Evolutionary conservation across 768 basidiomycete genomes (phyloP).

Genomic region (Boletus speciosus): DNA sequence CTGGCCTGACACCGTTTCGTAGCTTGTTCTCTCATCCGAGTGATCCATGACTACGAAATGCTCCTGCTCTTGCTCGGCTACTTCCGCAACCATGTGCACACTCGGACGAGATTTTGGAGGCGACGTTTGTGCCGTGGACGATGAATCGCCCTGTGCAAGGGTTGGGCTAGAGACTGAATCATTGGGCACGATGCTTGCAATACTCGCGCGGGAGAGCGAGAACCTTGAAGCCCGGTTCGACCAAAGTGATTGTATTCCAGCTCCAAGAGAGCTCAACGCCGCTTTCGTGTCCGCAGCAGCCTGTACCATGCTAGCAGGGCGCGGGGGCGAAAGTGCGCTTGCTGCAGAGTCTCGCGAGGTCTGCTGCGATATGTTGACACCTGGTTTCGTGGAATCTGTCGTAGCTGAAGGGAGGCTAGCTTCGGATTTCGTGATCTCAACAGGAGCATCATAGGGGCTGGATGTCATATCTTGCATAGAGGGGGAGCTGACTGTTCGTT

Average conservation of each 20-base stretch:
- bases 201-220: conserved; percentile 32
- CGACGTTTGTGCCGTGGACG: conserved; percentile 6
- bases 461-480: conserved; percentile 23
- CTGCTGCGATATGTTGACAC: conserved; percentile 15
- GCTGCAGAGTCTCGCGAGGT: conserved; percentile 27
- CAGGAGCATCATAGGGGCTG: conserved; percentile 19
- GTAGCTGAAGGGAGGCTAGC: conserved; percentile 10
- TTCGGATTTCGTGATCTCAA: conserved; percentile 32
- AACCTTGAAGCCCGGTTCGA: conserved; percentile 38
- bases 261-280: conserved; percentile 39
- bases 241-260: conserved; percentile 49
- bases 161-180: conserved; percentile 20
- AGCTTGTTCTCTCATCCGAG: conserved; percentile 6
- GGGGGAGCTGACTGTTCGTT: conserved; percentile 32
- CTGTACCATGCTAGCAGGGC: conserved; percentile 29
- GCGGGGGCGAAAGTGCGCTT: conserved; percentile 9
- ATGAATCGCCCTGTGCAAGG: neutral
- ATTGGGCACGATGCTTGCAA: conserved; percentile 23
- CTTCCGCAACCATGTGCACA: conserved; percentile 28
- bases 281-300: conserved; percentile 34
- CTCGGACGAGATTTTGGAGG: conserved; percentile 13
- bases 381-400: conserved; percentile 15
- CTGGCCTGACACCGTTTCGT: conserved; percentile 16
- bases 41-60: conserved; percentile 2
- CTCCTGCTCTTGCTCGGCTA: conserved; percentile 20